Percentiles rank a stretch among this genome's conserved stretches.
phyloP scores from a whole-genome alignment of 768 basidiomycete species.

The Trametes gibbosa region DNA sequence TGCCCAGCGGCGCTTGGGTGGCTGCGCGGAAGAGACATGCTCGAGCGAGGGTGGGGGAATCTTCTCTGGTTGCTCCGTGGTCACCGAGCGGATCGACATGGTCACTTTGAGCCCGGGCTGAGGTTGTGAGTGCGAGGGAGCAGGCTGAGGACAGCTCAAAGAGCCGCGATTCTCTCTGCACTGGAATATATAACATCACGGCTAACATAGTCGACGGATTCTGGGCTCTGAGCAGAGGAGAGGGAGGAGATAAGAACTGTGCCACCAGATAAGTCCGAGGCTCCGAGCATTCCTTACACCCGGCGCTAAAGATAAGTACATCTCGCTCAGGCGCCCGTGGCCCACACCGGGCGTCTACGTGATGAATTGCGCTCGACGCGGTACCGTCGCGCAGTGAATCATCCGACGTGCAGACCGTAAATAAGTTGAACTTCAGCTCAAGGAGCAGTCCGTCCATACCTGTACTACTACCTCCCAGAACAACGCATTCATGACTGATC shows the following conservation, averaged over 20 bases:
- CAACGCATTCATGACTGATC: not conserved
- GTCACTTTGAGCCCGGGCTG: not conserved
- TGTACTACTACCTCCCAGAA: too few relatives aligned
- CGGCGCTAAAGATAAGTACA: not conserved
- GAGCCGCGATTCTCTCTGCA: not conserved
- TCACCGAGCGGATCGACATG: slow-evolving; percentile 28
- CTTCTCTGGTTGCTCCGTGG: slow-evolving; percentile 32
- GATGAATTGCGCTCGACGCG: not conserved
- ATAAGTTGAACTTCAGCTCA: too few relatives aligned
- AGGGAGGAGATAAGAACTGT: slow-evolving; percentile 14
- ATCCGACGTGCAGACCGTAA: not conserved
- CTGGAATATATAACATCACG: slow-evolving; percentile 2
- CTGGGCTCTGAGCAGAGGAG: slow-evolving; percentile 4
- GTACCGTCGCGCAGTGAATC: not conserved
- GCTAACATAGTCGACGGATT: not conserved
- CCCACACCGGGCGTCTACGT: not conserved
- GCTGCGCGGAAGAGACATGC: not conserved
- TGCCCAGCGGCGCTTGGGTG: not conserved
- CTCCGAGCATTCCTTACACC: not conserved
- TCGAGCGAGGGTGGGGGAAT: slow-evolving; percentile 18
- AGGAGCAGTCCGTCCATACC: too few relatives aligned
- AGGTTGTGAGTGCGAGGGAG: not conserved
- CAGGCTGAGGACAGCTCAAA: not conserved
- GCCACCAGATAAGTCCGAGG: not conserved
- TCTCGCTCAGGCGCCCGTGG: not conserved